Evolutionary conservation across 257 asterid species (phyloP).

Genomic region (Solanum chmielewskii): DNA sequence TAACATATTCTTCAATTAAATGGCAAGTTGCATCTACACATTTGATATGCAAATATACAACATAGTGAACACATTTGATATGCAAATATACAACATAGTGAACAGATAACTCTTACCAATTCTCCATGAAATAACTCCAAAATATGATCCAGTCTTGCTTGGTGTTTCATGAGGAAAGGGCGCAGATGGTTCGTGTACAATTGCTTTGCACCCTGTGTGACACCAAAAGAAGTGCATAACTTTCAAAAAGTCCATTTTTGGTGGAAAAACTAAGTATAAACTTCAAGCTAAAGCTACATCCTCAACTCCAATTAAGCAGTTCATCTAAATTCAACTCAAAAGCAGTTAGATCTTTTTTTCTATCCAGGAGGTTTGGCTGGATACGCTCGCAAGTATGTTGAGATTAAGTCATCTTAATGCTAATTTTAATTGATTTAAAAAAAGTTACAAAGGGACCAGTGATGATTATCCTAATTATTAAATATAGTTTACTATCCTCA

Average conservation of each 20-base stretch:
- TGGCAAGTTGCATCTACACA: not conserved
- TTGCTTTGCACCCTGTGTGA: conserved; percentile 63
- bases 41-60: not conserved
- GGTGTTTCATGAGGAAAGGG: conserved; percentile 69
- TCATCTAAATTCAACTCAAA: not conserved
- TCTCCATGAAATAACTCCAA: conserved; percentile 40
- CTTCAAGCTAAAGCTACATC: not conserved
- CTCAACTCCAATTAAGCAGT: not conserved
- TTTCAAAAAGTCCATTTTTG: not conserved
- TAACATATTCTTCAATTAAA: not conserved
- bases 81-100: not conserved
- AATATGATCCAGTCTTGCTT: conserved; percentile 48
- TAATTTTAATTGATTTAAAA: not conserved
- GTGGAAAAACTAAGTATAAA: not conserved
- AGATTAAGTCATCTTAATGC: not conserved
- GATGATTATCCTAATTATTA: not conserved
- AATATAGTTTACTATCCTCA: not conserved
- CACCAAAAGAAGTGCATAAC: not conserved
- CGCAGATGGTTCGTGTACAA: conserved; percentile 55
- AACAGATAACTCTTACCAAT: conserved; percentile 34
- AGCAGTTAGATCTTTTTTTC: not conserved
- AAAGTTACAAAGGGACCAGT: not conserved
- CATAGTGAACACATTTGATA: not conserved
- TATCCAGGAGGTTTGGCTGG: not conserved
- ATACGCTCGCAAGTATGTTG: not conserved